Base-by-base conservation (phyloP, 768 basidiomycete genomes). In the Suillus plorans region DNA sequence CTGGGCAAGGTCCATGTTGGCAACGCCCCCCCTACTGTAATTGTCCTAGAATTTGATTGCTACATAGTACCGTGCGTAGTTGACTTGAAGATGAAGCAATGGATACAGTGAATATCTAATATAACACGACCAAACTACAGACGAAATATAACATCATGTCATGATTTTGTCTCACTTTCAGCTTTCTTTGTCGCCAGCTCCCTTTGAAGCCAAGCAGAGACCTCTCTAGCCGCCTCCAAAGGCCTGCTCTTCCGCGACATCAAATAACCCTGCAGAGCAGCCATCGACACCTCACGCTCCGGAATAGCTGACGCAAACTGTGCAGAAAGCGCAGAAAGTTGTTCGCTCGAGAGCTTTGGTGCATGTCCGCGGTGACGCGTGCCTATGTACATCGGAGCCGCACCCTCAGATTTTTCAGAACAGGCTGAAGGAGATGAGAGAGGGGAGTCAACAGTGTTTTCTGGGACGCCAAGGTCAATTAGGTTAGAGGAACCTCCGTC, bases 211-310 rank as follows among this genome's bases (percentile, higher is more conserved):
- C 88, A 90, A 10, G 64, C 74, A 12, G 69, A 70, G 7, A 80
- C 73, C 3, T 80, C 79, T 28, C 74, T 73, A 16, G 86, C 81
- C 9, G 90, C 90, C 16, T 81, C 82, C 65, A 77, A 73, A 0
- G 91, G 89, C 5, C 82, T 74, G 7, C 77, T 79, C 74, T 92
- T 91, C 78, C 89, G 84, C 22, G 78, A 75, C 88, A 94, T 90
- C 65, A 93, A 73, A 72, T 86, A 91, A 4, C 88, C 85, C 63
- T 83, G 83, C 0, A 84, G 71, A 28, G 75, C 76, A 3, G 83
- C 81, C 72, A 82, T 80, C 42, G 80, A 78, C 13, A 81, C 53
- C 64, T 75, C 74, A 34, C 80, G 73, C 56, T 84, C 80, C 1
- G 86, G 84, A 16, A 94, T 80, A 13, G 73, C 76, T 1, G 78